Evolutionary conservation across 139 green algal genomes (phyloP).

Genomic region (Chlorella ohadii): DNA sequence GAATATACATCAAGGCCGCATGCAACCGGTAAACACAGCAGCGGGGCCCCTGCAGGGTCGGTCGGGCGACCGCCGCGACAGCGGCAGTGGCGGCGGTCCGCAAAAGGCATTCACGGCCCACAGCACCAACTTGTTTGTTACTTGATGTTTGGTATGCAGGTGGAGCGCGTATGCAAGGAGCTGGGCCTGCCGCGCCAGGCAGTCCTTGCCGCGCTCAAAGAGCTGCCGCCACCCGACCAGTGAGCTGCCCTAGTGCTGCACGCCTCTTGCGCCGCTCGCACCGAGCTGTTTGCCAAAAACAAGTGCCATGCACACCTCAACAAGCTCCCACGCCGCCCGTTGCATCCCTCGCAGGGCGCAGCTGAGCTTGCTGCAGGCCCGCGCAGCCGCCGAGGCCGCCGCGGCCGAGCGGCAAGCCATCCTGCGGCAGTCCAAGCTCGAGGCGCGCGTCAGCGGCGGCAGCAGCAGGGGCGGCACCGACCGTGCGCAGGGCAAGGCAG

Average conservation of each 20-base stretch:
- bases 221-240: background rate
- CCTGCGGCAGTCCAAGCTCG: background rate
- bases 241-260: background rate
- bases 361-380: background rate
- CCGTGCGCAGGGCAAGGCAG: background rate
- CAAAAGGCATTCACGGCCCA: too few species aligned
- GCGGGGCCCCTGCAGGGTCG: too few species aligned
- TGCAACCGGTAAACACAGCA: too few species aligned
- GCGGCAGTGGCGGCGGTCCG: too few species aligned
- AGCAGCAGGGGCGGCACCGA: background rate
- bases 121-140: too few species aligned
- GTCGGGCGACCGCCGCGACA: too few species aligned
- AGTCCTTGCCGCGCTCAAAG: constrained; percentile 27
- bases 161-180: constrained; percentile 31
- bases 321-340: too few species aligned
- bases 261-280: too few species aligned
- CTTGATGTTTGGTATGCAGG: constrained; percentile 6
- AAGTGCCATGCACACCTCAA: too few species aligned
- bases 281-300: too few species aligned
- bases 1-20: too few species aligned
- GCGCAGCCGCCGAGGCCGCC: constrained; percentile 9
- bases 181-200: constrained; percentile 15
- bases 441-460: background rate
- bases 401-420: background rate
- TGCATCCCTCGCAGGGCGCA: background rate